phyloP scores from a whole-genome alignment of 495 filamentous ascomycete genomes.

The Usnea hakonensis region DNA sequence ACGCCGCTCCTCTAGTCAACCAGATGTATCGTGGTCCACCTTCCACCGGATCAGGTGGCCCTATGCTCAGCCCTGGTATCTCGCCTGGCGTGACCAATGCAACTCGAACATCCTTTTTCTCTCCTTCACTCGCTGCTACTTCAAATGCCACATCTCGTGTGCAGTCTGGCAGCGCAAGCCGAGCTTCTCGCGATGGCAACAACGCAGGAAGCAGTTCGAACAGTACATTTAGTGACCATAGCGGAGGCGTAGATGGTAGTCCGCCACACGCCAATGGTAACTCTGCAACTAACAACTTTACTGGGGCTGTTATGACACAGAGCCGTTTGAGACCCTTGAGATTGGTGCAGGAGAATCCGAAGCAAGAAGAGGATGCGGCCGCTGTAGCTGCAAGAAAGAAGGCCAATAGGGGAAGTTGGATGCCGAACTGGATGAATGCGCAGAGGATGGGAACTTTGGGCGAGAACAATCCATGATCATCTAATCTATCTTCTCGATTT shows the following conservation, averaged over 20 bases:
- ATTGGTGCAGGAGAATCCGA: constrained; percentile 65
- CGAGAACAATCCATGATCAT: constrained; percentile 4
- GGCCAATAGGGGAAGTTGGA: constrained; percentile 56
- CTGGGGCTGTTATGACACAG: constrained; percentile 55
- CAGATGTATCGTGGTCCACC: constrained; percentile 70
- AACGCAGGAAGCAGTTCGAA: constrained; percentile 44
- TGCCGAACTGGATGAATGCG: constrained; percentile 28
- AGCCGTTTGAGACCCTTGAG: constrained; percentile 78
- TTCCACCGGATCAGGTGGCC: constrained; percentile 49
- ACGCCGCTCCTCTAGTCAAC: constrained; percentile 61
- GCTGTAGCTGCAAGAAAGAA: constrained; percentile 42
- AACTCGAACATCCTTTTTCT: constrained; percentile 46
- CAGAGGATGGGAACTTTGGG: constrained; percentile 2
- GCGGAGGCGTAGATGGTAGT: constrained; percentile 44
- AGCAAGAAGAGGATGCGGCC: constrained; percentile 38
- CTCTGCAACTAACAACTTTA: constrained; percentile 44
- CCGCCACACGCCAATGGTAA: constrained; percentile 49
- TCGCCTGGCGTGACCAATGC: constrained; percentile 38
- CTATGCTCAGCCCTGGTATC: constrained; percentile 43
- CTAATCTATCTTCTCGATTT: background rate
- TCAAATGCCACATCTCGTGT: constrained; percentile 44
- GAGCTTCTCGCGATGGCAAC: constrained; percentile 9
- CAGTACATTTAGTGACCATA: constrained; percentile 53
- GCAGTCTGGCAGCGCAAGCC: constrained; percentile 33
- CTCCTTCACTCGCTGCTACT: constrained; percentile 32